Conservation (phyloP, 208 protist species). For the Crithidia brevicula region DNA sequence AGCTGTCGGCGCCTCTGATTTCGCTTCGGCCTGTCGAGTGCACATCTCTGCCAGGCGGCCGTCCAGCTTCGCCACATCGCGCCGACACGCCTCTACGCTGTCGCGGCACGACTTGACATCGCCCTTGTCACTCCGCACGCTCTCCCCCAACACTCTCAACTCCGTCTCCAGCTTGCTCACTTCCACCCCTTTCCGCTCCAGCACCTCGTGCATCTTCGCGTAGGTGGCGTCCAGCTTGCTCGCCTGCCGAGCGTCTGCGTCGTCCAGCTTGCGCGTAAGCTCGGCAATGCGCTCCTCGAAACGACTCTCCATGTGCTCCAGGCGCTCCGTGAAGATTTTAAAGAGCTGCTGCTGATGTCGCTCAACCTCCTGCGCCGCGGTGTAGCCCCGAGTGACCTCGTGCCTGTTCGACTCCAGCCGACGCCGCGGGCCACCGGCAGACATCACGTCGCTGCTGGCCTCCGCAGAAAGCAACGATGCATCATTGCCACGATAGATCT, state of each 20-base stretch:
- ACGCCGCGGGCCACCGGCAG: conserved; percentile 6
- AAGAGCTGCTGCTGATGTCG: conserved; percentile 56
- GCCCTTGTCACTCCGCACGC: conserved; percentile 1
- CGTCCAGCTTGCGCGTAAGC: conserved; percentile 19
- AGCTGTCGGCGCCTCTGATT: not conserved
- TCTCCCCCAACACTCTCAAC: conserved; percentile 16
- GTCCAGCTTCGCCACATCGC: conserved; percentile 21
- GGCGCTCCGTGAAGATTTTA: conserved; percentile 49
- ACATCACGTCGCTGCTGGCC: not conserved
- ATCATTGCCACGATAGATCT: not conserved
- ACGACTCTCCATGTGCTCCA: conserved; percentile 46
- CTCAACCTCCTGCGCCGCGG: conserved; percentile 19
- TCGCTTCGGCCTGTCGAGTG: not conserved
- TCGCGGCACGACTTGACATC: conserved; percentile 28
- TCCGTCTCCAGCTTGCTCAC: conserved; percentile 19
- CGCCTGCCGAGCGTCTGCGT: conserved; percentile 8
- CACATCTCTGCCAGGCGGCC: conserved; percentile 11
- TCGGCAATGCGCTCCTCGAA: conserved; percentile 22
- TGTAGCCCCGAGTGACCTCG: conserved; percentile 10
- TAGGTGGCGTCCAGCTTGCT: conserved; percentile 14
- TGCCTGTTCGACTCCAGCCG: conserved; percentile 12
- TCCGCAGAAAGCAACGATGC: not conserved
- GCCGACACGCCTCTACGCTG: conserved; percentile 20
- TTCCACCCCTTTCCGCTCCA: not conserved
- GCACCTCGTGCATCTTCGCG: conserved; percentile 14